A percentile compares a stretch with the other conserved stretches of the same genome.
These are phyloP conservation scores for Beta corolliflora DNA, from an alignment of 179 eudicot genomes.

Conservation along the genomic window DNA sequence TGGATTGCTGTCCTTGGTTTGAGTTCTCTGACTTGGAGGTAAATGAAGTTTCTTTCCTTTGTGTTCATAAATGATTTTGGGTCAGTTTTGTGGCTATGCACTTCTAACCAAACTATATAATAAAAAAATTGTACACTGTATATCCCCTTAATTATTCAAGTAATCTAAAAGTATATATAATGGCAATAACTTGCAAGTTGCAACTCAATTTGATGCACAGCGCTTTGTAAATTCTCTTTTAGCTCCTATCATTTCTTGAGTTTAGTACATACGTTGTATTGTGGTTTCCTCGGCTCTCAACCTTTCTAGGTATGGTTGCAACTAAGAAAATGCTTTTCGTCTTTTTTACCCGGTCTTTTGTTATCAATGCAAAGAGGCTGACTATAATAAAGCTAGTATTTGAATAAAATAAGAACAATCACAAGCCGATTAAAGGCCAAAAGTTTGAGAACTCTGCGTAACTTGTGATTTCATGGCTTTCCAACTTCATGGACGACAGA, in stretches of 20 bases:
- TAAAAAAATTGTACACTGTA: not conserved
- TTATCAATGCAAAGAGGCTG: not conserved
- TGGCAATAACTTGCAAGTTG: not conserved
- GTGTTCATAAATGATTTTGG: not conserved
- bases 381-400: not conserved
- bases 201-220: not conserved
- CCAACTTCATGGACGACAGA: too few species aligned
- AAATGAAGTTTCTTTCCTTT: conserved; percentile 30
- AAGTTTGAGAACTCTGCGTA: not conserved
- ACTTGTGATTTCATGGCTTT: too few species aligned
- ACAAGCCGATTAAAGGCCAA: not conserved
- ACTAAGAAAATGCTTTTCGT: not conserved
- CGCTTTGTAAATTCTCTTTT: not conserved
- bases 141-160: not conserved
- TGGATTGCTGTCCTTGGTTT: conserved; percentile 99
- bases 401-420: not conserved
- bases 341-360: not conserved
- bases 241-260: not conserved
- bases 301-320: not conserved
- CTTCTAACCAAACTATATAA: not conserved
- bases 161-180: not conserved
- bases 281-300: not conserved
- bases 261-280: not conserved
- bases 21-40: conserved; percentile 98
- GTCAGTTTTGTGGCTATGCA: not conserved